phyloP scores from a whole-genome alignment of 805 yeast species.

The Pichia thaimueangensis region DNA sequence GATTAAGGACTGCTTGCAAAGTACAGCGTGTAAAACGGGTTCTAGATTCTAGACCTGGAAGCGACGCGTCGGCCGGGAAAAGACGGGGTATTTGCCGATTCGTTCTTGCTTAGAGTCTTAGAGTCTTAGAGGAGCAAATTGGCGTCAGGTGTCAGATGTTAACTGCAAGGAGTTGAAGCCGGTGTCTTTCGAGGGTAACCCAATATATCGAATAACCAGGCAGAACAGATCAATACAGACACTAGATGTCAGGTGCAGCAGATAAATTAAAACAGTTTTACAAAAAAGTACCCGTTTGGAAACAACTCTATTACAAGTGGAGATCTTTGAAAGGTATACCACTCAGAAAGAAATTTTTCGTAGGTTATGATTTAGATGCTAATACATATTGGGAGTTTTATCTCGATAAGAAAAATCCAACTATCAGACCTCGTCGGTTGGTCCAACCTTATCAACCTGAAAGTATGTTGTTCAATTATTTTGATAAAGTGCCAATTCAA shows the following conservation, averaged over 20 bases:
- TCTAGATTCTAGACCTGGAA: no score
- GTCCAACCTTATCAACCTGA: constrained; percentile 48
- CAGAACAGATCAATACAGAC: no score
- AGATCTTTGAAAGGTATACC: constrained; percentile 59
- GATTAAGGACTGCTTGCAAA: no score
- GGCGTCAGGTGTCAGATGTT: no score
- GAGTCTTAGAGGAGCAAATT: no score
- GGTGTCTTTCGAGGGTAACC: no score
- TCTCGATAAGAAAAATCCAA: constrained; percentile 32
- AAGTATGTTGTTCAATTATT: constrained; percentile 51
- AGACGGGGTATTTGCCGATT: no score
- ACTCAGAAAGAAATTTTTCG: constrained; percentile 60
- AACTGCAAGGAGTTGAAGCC: no score
- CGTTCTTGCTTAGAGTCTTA: no score
- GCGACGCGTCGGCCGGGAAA: no score
- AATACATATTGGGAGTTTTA: constrained; percentile 83
- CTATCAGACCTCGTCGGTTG: constrained; percentile 53
- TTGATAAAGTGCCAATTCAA: constrained; percentile 54
- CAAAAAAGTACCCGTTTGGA: constrained; percentile 42
- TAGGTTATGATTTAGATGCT: constrained; percentile 76
- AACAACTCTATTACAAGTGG: constrained; percentile 48
- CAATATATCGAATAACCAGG: no score
- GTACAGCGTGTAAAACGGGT: no score
- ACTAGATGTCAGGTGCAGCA: constrained; percentile 21
- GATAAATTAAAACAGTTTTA: constrained; percentile 38